Base-by-base conservation (phyloP, 2,329 filamentous ascomycete species). In the Fusarium sp. region DNA sequence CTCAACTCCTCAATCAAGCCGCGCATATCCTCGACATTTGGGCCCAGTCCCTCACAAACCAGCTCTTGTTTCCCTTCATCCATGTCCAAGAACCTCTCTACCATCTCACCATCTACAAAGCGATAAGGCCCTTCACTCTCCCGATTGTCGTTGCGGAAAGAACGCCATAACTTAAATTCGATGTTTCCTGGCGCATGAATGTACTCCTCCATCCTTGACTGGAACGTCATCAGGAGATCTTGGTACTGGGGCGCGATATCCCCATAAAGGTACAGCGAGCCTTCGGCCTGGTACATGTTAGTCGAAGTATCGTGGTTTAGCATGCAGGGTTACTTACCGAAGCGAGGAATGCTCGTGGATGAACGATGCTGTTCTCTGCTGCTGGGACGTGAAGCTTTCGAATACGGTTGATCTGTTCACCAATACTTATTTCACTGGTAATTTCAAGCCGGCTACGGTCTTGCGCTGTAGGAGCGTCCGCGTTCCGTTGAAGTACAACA, bases 351-450 rank as follows among this genome's bases (percentile, higher is more conserved):
- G 96, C 96, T 73, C 88, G 89, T 0, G 96, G 95, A 9, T 90
- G 82, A 9, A 97, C 88, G 24, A 90, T 83, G 10, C 92, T 88
- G 67, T 85, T 89, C 32, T 88, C 81, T 19, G 84, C 85, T 4
- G 88, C 83, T 26, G 88, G 84, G 11, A 96, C 88, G 53, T 90
- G 84, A 19, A 98, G 87, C 26, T 87, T 87, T 21, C 90, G 87
- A 55, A 98, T 97, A 30, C 89, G 87, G 75, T 99, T 99, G 55
- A 98, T 93, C 86, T 96, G 93, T 77, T 99, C 95, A 2, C 96
- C 94, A 11, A 99, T 83, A 43, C 91, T 89, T 65, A 98, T 88
- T 77, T 97, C 94, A 61, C 91, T 90, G 1, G 88, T 92, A 7
- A 94, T 83, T 40, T 92, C 86, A 68, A 98, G 80, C 26, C 88